Conservation (phyloP, 2,329 filamentous ascomycete genomes). For the Colletotrichum cuscutae region DNA sequence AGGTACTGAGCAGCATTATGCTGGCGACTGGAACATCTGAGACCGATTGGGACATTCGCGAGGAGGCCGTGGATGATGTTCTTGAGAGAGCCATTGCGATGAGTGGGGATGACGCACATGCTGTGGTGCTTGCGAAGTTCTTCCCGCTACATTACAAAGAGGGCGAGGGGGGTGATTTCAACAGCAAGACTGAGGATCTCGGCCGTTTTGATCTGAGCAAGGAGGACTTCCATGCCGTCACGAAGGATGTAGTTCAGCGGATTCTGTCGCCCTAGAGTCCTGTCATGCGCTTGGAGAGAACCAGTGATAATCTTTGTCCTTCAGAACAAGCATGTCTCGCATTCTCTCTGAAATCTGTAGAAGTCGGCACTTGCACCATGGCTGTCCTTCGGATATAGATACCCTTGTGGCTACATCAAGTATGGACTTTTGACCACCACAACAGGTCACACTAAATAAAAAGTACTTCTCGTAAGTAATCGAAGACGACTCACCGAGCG, state of each 20-base stretch:
- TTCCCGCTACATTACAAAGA: background rate
- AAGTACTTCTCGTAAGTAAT: too few species aligned
- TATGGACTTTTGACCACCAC: too few species aligned
- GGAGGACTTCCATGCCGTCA: background rate
- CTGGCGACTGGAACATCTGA: background rate
- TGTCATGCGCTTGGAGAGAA: too few species aligned
- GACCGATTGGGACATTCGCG: background rate
- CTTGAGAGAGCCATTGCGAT: background rate
- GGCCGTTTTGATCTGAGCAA: background rate
- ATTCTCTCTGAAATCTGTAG: too few species aligned
- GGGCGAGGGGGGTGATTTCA: background rate
- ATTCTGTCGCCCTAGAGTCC: background rate
- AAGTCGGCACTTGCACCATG: too few species aligned
- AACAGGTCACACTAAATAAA: too few species aligned
- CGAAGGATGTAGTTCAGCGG: background rate
- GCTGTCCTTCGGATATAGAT: too few species aligned
- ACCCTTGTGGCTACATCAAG: too few species aligned
- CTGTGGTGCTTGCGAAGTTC: background rate
- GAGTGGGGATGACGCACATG: background rate
- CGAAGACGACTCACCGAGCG: too few species aligned
- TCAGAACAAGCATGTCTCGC: too few species aligned
- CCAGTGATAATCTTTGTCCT: too few species aligned
- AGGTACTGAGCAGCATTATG: background rate
- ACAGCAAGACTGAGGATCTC: background rate
- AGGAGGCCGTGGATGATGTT: background rate